Evolutionary conservation across 441 rosid genomes (phyloP), one percentile per base, ranked within the genome.

Genomic region (Mallotus japonicus): DNA sequence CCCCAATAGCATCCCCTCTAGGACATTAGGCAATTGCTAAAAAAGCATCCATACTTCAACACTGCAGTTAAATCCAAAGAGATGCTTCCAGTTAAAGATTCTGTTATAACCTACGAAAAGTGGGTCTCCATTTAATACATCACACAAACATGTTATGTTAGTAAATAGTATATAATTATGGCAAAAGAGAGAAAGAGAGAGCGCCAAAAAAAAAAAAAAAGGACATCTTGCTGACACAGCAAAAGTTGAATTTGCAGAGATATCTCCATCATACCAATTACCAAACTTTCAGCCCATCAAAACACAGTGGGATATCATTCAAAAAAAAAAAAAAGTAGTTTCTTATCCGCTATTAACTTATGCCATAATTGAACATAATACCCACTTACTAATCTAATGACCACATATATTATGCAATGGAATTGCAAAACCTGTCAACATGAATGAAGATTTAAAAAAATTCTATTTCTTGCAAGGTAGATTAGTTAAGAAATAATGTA

Each of bases 31-130:
- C 86, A 79, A 81, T 67, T 61, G 70, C 61, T 34, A 78, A 76
- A 81, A 79, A 75, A 79, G 80, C 82, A 54, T 37, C 47, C 40
- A 73, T 46, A 69, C 40, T 65, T 74, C 74, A 64, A 53, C n/a
- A 76, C 82, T 72, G 76, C 76, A 80, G 76, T 76, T 81, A 76
- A 79, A 80, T 84, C 80, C 83, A 69, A 83, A 82, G 67, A 46
- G 83, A 86, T 63, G 44, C 69, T 63, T 72, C 68, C 42, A 24
- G 50, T 63, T 42, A 34, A 72, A 72, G 75, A 51, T 19, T 63
- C 62, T 63, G 68, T 63, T 72, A 71, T 64, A 50, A 70, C 40
- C 67, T 73, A 63, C 76, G 78, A 67, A 60, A 78, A 63, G 67
- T 50, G 62, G 58, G 56, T 54, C 63, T 72, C 68, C 34, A 57